Conservation (phyloP, 2,329 filamentous ascomycete genomes). For the Epichloe baconii region DNA sequence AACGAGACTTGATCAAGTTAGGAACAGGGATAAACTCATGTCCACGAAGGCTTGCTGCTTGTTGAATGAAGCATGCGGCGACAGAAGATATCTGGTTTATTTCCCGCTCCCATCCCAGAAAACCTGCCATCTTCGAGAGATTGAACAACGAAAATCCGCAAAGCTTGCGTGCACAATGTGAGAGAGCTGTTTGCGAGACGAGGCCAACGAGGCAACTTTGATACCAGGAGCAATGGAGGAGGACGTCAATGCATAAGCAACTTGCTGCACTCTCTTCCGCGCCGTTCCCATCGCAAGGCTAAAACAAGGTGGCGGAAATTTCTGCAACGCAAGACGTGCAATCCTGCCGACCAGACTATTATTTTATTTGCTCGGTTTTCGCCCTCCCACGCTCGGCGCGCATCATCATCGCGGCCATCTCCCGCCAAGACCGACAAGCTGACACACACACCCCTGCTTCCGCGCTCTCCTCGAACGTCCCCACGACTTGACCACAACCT, state of each 20-base stretch:
- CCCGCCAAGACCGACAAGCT: background rate
- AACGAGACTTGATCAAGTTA: background rate
- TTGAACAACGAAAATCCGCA: background rate
- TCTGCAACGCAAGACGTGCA: background rate
- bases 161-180: background rate
- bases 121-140: background rate
- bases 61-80: background rate
- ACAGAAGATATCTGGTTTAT: background rate
- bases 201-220: background rate
- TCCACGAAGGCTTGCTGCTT: background rate
- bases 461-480: constrained; percentile 3
- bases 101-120: background rate
- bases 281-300: background rate
- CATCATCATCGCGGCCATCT: background rate
- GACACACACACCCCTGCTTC: constrained; percentile 4
- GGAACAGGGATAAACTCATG: background rate
- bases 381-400: background rate
- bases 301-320: background rate
- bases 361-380: background rate
- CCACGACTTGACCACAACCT: background rate
- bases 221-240: background rate
- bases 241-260: background rate
- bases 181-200: background rate
- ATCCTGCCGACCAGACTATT: too few species aligned
- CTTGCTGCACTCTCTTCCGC: background rate